These are phyloP conservation scores for Keqinozyma sinolaborantium DNA, from an alignment of 1,139 yeast genomes.

Conservation along the genomic window DNA sequence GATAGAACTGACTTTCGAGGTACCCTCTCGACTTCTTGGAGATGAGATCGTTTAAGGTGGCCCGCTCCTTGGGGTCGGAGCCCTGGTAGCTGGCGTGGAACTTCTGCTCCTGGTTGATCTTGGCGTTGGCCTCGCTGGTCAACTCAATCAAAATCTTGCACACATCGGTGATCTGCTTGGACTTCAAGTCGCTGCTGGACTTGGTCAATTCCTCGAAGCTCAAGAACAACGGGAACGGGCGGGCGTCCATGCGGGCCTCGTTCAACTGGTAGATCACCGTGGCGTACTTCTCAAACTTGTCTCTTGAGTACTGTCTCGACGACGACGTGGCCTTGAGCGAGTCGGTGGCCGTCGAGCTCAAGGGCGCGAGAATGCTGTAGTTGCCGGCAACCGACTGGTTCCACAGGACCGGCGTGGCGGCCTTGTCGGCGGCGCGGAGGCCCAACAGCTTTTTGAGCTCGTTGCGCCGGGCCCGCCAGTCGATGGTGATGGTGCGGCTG, in stretches of 20 bases:
- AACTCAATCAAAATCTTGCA: slow-evolving; percentile 55
- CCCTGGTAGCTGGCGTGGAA: slow-evolving; percentile 35
- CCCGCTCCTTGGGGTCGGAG: slow-evolving; percentile 11
- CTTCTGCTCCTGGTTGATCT: slow-evolving; percentile 43
- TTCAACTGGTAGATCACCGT: slow-evolving; percentile 67
- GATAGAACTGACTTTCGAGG: slow-evolving; percentile 75
- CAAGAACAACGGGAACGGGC: slow-evolving; percentile 47
- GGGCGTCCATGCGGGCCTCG: slow-evolving; percentile 56
- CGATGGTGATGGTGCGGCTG: slow-evolving; percentile 67
- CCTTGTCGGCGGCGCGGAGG: slow-evolving; percentile 13
- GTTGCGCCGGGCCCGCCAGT: slow-evolving; percentile 79
- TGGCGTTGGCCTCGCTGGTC: slow-evolving; percentile 32
- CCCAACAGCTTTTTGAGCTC: slow-evolving; percentile 72
- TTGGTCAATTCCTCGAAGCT: slow-evolving; percentile 54
- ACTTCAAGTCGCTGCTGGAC: slow-evolving; percentile 49
- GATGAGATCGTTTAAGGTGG: slow-evolving; percentile 44
- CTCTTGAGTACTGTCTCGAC: slow-evolving; percentile 38
- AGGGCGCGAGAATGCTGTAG: slow-evolving; percentile 34
- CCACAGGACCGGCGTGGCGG: slow-evolving; percentile 25
- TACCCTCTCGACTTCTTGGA: slow-evolving; percentile 55
- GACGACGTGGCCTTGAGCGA: slow-evolving; percentile 13
- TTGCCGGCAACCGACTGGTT: slow-evolving; percentile 34
- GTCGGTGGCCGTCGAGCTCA: slow-evolving; percentile 15
- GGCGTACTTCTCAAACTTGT: slow-evolving; percentile 73
- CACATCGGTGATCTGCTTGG: slow-evolving; percentile 61